These are phyloP conservation scores for Plectosphaerella sp. DNA, from an alignment of 2,329 filamentous ascomycete genomes.

Conservation along the genomic window DNA sequence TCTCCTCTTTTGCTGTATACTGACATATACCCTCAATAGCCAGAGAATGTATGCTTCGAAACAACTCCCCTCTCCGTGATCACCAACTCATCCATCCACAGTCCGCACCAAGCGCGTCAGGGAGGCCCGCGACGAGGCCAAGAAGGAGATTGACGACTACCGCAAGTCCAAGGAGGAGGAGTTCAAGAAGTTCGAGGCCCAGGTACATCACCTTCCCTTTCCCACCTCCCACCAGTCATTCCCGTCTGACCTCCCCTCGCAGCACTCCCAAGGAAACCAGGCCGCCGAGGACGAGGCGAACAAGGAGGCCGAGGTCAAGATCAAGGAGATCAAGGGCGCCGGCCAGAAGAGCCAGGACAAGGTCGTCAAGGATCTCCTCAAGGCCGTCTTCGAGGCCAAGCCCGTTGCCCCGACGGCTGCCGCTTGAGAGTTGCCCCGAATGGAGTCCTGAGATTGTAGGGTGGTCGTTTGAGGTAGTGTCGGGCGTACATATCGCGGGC, in stretches of 20 bases:
- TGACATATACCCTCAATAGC: constrained; percentile 43
- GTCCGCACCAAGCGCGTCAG: constrained; percentile 91
- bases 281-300: constrained; percentile 77
- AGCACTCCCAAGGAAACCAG: constrained; percentile 91
- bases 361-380: constrained; percentile 79
- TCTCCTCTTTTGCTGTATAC: not conserved
- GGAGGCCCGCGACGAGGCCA: constrained; percentile 92
- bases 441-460: not conserved
- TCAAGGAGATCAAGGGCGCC: constrained; percentile 75
- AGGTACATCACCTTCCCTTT: constrained; percentile 34
- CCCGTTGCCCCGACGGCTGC: constrained; percentile 49
- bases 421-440: not conserved
- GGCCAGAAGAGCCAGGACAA: constrained; percentile 75
- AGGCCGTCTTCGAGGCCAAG: constrained; percentile 80
- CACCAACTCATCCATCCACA: constrained; percentile 11
- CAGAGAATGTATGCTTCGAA: constrained; percentile 71
- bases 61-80: constrained; percentile 6
- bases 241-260: not conserved
- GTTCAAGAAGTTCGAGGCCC: constrained; percentile 88
- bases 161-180: constrained; percentile 84
- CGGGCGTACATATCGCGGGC: not conserved
- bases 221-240: not conserved
- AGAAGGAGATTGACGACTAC: constrained; percentile 97
- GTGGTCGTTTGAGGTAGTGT: not conserved
- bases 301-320: constrained; percentile 70